Base-by-base conservation (phyloP, 2,329 filamentous ascomycete genomes). In the Calonectria hawksworthii region DNA sequence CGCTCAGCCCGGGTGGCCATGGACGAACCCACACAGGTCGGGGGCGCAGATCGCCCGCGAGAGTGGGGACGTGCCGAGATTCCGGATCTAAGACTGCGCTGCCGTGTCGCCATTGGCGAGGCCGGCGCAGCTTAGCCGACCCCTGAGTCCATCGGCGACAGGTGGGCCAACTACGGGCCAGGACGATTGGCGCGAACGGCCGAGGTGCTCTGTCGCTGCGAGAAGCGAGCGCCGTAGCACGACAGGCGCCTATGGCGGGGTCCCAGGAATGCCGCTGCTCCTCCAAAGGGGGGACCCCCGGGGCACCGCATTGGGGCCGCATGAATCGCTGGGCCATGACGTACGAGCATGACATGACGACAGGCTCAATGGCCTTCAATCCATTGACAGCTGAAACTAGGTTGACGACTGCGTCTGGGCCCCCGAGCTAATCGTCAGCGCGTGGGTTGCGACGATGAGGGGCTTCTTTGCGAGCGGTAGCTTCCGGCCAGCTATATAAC, bases 61-160 rank as follows among this genome's bases (percentile, higher is more conserved):
- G 68, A 65, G 51, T 56, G 61, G 59, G 30, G 61, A 70, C 26
- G 72, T 74, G 72, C 72, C 72, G 72, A 74, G 59, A 67, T 74
- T 50, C 72, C 72, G 72, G 41, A 63, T 63, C 47, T 41, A 34
- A 18, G 41, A 50, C 41, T 11, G 50, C 1, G 41, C 26, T 38
- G 47, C 41, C 41, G 36, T 23, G 44, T 23, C 30, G 71, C 26
- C 34, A 73, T 70, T 70, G 67, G 71, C 67, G 34, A 32, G 59
- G 50, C 71, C 61, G 72, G 68, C 68, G 41, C 64, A 63, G 21
- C 34, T 50, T 51, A 68, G 38, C 70, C 50, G 38, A 67, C 34
- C 32, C 30, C 32, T 41, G 52, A 47, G 36, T 50, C 30, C 54
- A 30, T 51, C 38, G 26, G 68, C 68, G 47, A 34, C 38, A 63